phyloP scores from a whole-genome alignment of 2,329 filamentous ascomycete species.

The Zarea fungicola region DNA sequence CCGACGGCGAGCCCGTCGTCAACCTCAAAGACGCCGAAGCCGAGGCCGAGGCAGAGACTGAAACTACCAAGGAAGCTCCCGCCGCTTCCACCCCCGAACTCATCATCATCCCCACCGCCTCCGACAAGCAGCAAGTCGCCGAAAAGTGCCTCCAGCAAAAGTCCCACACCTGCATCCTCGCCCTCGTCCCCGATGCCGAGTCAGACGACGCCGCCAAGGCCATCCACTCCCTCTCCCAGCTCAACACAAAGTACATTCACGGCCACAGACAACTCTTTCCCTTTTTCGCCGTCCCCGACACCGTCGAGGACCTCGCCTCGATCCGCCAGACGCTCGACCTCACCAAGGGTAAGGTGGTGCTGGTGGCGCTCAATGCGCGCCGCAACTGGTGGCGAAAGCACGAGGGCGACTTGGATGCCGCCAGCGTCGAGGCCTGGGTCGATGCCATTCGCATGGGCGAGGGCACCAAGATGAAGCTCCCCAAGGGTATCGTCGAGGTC shows the following conservation, averaged over 20 bases:
- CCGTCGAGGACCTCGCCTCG: constrained; percentile 38
- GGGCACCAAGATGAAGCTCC: constrained; percentile 70
- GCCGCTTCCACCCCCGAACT: constrained; percentile 28
- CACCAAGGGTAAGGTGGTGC: constrained; percentile 53
- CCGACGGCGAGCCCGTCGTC: constrained; percentile 21
- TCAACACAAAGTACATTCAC: constrained; percentile 69
- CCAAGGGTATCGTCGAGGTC: constrained; percentile 51
- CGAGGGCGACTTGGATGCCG: constrained; percentile 52
- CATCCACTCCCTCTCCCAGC: constrained; percentile 61
- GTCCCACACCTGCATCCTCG: constrained; percentile 78
- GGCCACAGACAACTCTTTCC: constrained; percentile 70
- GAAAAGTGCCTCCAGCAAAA: constrained; percentile 69
- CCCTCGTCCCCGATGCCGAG: constrained; percentile 55
- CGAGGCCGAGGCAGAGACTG: constrained; percentile 29
- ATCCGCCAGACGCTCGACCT: constrained; percentile 50
- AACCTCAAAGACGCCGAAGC: constrained; percentile 30
- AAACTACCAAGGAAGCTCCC: constrained; percentile 13
- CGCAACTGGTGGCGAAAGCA: constrained; percentile 82
- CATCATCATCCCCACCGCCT: constrained; percentile 62
- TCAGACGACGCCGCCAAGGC: constrained; percentile 51
- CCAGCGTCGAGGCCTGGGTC: constrained; percentile 75
- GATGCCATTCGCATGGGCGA: constrained; percentile 90
- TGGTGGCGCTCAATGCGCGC: constrained; percentile 81
- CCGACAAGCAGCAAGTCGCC: constrained; percentile 58
- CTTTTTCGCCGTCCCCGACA: constrained; percentile 67